Evolutionary conservation across 768 basidiomycete genomes (phyloP), one percentile per base, ranked within the genome.

Genomic region (Amanita exitialis): DNA sequence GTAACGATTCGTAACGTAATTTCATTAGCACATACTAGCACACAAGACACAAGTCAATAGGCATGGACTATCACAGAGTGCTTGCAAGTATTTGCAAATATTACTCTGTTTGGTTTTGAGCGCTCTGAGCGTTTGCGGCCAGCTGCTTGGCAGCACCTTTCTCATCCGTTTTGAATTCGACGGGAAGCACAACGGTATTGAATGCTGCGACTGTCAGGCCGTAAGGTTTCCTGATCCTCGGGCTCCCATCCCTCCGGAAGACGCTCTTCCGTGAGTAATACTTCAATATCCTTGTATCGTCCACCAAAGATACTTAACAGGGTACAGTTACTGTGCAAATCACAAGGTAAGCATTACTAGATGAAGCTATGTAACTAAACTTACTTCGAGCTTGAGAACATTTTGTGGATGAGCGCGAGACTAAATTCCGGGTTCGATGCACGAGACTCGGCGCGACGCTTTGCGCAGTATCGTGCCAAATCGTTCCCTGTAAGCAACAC

Each of bases 221-320:
- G 49, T 72, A 66, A 0, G 66, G 75, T 32, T 71, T 65, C n/a
- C 74, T 69, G 27, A 79, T 62, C 12, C 74, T 66, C n/a, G 0
- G 86, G 72, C 59, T 88, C 84, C 83, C 85, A 90, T 18, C 79
- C 79, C 0, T 82, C 72, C 0, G 82, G 80, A 28, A 90, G 59
- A 13, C 85, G 76, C 56, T 90, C 87, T 41, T 90, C 83, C 7
- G 69, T 61, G n/a, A 90, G 62, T 44, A 86, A 58, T 0, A 72
- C 56, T 37, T 73, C 65, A 34, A 89, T 57, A 51, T 83, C 82
- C 6, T 69, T 63, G 4, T 82, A 59, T 16, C 73, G 69, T 2
- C 86, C 83, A 4, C 83, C 89, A 55, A 87, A 82, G 48, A 83
- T 78, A 1, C 75, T 76, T 13, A 83, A 63, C 44, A 90, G 55